Evolutionary conservation across 1,284 basidiomycete species (phyloP), one percentile per base, ranked within the genome.

Genomic region (Melanopsichium pennsylvanicum): DNA sequence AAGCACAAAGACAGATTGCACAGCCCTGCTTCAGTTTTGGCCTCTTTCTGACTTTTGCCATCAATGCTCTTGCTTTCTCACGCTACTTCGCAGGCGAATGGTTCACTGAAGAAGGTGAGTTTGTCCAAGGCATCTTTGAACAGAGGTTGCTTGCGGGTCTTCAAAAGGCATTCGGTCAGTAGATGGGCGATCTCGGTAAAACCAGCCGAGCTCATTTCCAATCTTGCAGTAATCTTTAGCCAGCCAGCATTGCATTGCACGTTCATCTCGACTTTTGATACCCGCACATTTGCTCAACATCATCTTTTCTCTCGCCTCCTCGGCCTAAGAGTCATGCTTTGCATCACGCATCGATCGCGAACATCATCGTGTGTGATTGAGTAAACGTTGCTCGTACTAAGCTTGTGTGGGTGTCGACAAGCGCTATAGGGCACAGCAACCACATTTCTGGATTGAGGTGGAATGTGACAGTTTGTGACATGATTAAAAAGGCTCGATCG

Each of bases 61-160:
- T 29, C 26, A 41, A 18, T 52, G n/a, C n/a, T n/a, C n/a, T n/a
- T n/a, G n/a, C n/a, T n/a, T n/a, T n/a, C n/a, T n/a, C n/a, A n/a
- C n/a, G n/a, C n/a, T n/a, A n/a, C n/a, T n/a, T n/a, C 4, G 13
- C 57, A 75, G 76, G 72, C 54, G 78, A 80, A 51, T 80, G 78
- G 76, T 77, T 80, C 60, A 77, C 76, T 11, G 48, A 74, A n/a
- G 52, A 75, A 32, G 79, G 79, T 18, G 79, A 78, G 39, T 80
- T 80, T 34, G 52, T 68, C 5, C 67, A 77, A 50, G 25, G 31
- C 22, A 51, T 72, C 38, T 79, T 80, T 54, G 56, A 72, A 40
- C 41, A 72, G 46, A 56, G 69, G 9, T 49, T 80, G n/a, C 41
- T 75, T 11, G 48, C 61, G 8, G 55, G 51, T 4, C 68, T 80